Evolutionary conservation across 2,329 filamentous ascomycete genomes (phyloP).

Genomic region (Fusarium drepaniforme): DNA sequence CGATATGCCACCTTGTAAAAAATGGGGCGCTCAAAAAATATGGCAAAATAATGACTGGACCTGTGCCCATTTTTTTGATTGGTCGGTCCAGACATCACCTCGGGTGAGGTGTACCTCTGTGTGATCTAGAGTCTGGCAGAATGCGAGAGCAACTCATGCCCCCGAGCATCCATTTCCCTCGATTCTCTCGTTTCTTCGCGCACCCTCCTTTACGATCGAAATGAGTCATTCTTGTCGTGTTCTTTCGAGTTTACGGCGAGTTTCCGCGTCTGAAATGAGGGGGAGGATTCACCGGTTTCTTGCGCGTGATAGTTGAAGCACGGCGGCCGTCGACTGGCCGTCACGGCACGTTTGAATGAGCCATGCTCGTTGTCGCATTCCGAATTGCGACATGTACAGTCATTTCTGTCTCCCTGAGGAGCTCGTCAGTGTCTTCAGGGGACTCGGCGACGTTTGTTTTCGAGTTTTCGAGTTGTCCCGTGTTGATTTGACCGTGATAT

Average conservation of each 20-base stretch:
- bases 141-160: slow-evolving; percentile 45
- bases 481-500: slow-evolving; percentile 17
- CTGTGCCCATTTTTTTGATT: slow-evolving; percentile 56
- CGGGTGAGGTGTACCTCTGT: slow-evolving; percentile 49
- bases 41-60: slow-evolving; percentile 50
- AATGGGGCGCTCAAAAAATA: slow-evolving; percentile 50
- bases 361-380: slow-evolving; percentile 49
- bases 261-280: slow-evolving; percentile 39
- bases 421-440: slow-evolving; percentile 22
- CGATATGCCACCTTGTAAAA: slow-evolving; percentile 44
- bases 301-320: slow-evolving; percentile 25
- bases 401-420: slow-evolving; percentile 10
- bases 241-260: slow-evolving; percentile 31
- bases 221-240: slow-evolving; percentile 47
- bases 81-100: slow-evolving; percentile 50
- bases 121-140: slow-evolving; percentile 49
- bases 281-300: slow-evolving; percentile 30
- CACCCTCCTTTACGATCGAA: slow-evolving; percentile 46
- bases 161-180: slow-evolving; percentile 46
- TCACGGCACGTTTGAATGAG: slow-evolving; percentile 34
- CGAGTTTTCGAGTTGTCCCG: slow-evolving; percentile 24
- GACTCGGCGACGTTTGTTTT: slow-evolving; percentile 27
- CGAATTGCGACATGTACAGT: slow-evolving; percentile 40
- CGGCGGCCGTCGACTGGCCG: slow-evolving; percentile 22
- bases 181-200: slow-evolving; percentile 43